These are phyloP conservation scores for Candida railenensis DNA, from an alignment of 805 yeast species.

Conservation along the genomic window DNA sequence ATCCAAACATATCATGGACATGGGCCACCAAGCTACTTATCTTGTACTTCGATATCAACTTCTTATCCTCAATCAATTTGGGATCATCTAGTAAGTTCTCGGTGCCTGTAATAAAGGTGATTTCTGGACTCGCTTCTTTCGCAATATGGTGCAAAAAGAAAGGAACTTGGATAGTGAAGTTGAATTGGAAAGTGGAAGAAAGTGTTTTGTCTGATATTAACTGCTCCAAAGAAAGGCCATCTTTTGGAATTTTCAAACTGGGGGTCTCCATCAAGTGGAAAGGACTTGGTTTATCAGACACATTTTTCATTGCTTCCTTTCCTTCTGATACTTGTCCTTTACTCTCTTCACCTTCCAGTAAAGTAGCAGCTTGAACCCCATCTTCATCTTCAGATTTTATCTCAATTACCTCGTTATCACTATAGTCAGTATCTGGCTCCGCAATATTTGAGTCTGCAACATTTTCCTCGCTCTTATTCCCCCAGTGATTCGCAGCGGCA, in stretches of 20 bases:
- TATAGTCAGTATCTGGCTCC: neutral
- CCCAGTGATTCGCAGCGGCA: constrained; percentile 28
- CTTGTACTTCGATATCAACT: constrained; percentile 18
- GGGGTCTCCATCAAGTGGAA: constrained; percentile 2
- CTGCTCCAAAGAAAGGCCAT: constrained; percentile 18
- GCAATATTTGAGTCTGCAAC: neutral
- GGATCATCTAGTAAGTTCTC: constrained; percentile 11
- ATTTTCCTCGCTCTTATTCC: constrained; percentile 9
- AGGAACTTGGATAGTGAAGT: constrained; percentile 45
- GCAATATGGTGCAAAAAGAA: constrained; percentile 33
- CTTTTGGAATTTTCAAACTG: constrained; percentile 1
- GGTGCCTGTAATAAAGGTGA: constrained; percentile 33
- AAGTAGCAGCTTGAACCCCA: neutral
- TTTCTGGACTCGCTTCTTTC: constrained; percentile 13
- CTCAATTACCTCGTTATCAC: constrained; percentile 1
- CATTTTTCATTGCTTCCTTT: neutral
- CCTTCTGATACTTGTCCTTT: neutral
- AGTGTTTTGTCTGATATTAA: neutral
- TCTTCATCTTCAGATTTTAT: constrained; percentile 7
- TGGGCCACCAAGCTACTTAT: constrained; percentile 31
- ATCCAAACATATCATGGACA: constrained; percentile 33
- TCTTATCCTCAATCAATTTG: constrained; percentile 8
- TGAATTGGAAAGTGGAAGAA: constrained; percentile 41
- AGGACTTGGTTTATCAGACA: constrained; percentile 1
- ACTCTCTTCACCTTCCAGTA: neutral